These are phyloP conservation scores for Kitagawia praeruptora DNA, from an alignment of 129 eudicot species.

Conservation along the genomic window DNA sequence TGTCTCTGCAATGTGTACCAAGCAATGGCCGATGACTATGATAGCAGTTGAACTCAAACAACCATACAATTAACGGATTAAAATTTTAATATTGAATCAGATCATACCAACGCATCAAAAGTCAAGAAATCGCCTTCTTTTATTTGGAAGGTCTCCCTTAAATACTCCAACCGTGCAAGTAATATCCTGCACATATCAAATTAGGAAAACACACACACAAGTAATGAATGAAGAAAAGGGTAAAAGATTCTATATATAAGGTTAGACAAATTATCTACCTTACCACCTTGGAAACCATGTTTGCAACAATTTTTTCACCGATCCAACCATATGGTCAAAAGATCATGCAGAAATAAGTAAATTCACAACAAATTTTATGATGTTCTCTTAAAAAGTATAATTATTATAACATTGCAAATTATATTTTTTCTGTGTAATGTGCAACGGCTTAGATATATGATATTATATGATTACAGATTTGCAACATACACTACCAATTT, in stretches of 20 bases:
- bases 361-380: not conserved
- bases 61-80: not conserved
- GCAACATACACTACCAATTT: not conserved
- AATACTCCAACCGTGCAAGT: conserved; percentile 84
- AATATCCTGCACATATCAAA: conserved; percentile 62
- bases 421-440: not conserved
- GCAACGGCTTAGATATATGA: not conserved
- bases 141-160: conserved; percentile 97
- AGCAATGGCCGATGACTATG: not conserved
- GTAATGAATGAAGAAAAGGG: not conserved
- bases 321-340: not conserved
- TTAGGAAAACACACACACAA: not conserved
- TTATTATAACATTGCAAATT: not conserved
- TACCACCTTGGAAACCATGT: not conserved
- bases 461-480: not conserved
- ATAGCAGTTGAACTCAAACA: not conserved
- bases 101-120: conserved; percentile 87
- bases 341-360: not conserved
- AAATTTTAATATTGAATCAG: not conserved
- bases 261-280: not conserved
- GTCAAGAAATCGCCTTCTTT: conserved; percentile 97
- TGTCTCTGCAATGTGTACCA: conserved; percentile 53
- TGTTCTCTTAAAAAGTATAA: not conserved
- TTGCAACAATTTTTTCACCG: not conserved
- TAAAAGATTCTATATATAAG: not conserved